These are phyloP conservation scores for Pseudotulostoma volvatum DNA, from an alignment of 495 filamentous ascomycete genomes.

Conservation along the genomic window DNA sequence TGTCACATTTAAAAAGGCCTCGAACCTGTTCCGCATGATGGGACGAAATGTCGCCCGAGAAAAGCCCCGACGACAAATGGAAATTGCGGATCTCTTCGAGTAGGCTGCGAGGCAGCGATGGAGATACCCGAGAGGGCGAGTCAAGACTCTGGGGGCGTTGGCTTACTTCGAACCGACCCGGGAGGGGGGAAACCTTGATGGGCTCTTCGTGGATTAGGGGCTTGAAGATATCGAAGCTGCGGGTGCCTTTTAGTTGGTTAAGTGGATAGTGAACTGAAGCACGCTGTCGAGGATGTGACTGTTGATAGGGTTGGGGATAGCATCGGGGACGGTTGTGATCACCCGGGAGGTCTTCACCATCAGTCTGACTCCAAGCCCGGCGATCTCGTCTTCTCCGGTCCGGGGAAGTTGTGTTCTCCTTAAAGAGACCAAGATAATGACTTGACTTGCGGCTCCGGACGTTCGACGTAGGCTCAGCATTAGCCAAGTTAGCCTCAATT, in stretches of 20 bases:
- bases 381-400: slow-evolving; percentile 31
- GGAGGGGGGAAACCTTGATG: not conserved
- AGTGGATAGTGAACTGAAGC: not conserved
- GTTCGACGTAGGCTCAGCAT: slow-evolving; percentile 53
- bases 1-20: slow-evolving; percentile 1
- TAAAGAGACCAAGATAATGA: slow-evolving; percentile 83
- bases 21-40: slow-evolving; percentile 19
- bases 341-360: not conserved
- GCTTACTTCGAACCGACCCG: not conserved
- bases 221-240: slow-evolving; percentile 71
- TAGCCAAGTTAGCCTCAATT: slow-evolving; percentile 64
- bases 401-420: slow-evolving; percentile 55
- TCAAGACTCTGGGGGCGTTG: not conserved
- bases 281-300: not conserved
- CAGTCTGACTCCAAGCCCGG: slow-evolving; percentile 7
- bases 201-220: slow-evolving; percentile 72
- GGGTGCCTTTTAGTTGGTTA: not conserved
- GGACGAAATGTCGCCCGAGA: no score
- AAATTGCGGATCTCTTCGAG: slow-evolving; percentile 48
- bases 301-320: not conserved
- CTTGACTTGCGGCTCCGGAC: slow-evolving; percentile 84
- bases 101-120: slow-evolving; percentile 29
- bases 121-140: slow-evolving; percentile 1
- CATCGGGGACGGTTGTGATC: slow-evolving; percentile 1
- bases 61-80: no score